These are phyloP conservation scores for Przewalskia tangutica DNA, from an alignment of 257 asterid genomes.

Conservation along the genomic window DNA sequence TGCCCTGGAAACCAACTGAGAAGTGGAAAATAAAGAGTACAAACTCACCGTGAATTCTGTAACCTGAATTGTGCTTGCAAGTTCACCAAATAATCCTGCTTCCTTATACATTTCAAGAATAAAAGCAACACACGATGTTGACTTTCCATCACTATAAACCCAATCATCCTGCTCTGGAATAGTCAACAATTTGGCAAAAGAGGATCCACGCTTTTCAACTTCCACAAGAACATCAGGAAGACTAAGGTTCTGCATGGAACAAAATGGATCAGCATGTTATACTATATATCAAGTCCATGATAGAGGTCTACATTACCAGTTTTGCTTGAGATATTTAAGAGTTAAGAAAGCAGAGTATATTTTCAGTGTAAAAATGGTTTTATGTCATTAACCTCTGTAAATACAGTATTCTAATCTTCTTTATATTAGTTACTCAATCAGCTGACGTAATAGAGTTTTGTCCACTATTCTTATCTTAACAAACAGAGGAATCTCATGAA, in stretches of 20 bases:
- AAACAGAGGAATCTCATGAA: neutral
- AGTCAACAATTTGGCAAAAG: constrained; percentile 71
- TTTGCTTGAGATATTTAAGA: neutral
- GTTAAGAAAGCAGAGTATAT: neutral
- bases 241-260: constrained; percentile 45
- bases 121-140: constrained; percentile 83
- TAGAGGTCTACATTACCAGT: neutral
- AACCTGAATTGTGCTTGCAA: constrained; percentile 67
- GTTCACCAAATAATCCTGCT: constrained; percentile 80
- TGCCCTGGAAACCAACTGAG: neutral
- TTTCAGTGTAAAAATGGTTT: neutral
- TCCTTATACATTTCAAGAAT: constrained; percentile 80
- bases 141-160: constrained; percentile 80
- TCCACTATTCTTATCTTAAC: neutral
- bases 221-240: constrained; percentile 81
- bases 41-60: constrained; percentile 90
- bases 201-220: constrained; percentile 72
- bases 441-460: neutral
- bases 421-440: neutral
- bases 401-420: neutral
- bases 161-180: constrained; percentile 85
- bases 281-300: neutral
- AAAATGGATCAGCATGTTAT: neutral
- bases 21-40: neutral
- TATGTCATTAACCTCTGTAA: neutral